Evolutionary conservation across 306 rosid species (phyloP).

Genomic region (Prunus salicina): DNA sequence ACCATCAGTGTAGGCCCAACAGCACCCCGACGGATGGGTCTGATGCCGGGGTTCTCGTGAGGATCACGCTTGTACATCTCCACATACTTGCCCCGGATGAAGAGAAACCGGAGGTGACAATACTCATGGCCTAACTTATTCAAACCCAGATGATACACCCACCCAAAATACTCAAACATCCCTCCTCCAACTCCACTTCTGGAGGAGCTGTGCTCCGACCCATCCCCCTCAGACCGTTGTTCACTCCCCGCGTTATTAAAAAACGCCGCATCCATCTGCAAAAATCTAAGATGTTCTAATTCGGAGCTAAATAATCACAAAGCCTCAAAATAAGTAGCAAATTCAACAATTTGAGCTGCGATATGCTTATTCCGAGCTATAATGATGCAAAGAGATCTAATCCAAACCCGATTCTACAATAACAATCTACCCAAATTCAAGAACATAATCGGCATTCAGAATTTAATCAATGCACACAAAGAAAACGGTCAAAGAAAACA

Average conservation of each 20-base stretch:
- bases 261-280: slow-evolving; percentile 19
- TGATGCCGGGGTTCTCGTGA: slow-evolving; percentile 65
- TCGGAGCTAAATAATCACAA: neutral
- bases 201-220: slow-evolving; percentile 12
- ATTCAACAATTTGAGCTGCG: neutral
- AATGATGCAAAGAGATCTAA: neutral
- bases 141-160: slow-evolving; percentile 81
- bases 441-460: neutral
- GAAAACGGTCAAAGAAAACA: neutral
- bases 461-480: neutral
- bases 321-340: neutral
- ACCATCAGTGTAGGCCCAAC: slow-evolving; percentile 74
- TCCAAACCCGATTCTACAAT: neutral
- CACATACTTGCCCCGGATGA: slow-evolving; percentile 63
- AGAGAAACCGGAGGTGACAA: slow-evolving; percentile 67
- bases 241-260: slow-evolving; percentile 28
- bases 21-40: slow-evolving; percentile 80
- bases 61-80: slow-evolving; percentile 86
- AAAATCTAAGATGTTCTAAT: neutral
- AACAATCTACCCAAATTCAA: neutral
- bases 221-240: slow-evolving; percentile 22
- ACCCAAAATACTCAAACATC: slow-evolving; percentile 65
- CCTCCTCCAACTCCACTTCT: slow-evolving; percentile 23
- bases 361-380: neutral
- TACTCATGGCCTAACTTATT: slow-evolving; percentile 76